These are phyloP conservation scores for Fusarium paranaense DNA, from an alignment of 2,329 filamentous ascomycete species.

Conservation along the genomic window DNA sequence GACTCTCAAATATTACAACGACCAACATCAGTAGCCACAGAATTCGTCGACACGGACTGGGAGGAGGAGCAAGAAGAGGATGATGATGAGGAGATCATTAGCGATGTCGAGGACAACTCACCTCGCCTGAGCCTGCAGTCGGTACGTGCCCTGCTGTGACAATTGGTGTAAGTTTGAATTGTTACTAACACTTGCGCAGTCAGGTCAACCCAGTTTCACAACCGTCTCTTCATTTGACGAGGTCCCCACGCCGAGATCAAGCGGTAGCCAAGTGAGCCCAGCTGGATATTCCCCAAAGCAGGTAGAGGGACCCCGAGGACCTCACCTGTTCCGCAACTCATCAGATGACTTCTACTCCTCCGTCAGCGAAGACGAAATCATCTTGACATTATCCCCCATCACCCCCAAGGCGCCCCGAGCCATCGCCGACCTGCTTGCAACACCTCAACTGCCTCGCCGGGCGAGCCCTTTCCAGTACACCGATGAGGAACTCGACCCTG, in stretches of 20 bases:
- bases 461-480: slow-evolving; percentile 69
- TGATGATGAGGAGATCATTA: slow-evolving; percentile 67
- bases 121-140: slow-evolving; percentile 77
- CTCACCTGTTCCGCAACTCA: slow-evolving; percentile 87
- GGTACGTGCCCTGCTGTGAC: slow-evolving; percentile 61
- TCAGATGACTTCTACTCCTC: slow-evolving; percentile 25
- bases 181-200: slow-evolving; percentile 57
- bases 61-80: slow-evolving; percentile 60
- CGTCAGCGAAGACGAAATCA: slow-evolving; percentile 58
- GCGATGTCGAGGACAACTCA: slow-evolving; percentile 73
- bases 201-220: slow-evolving; percentile 80
- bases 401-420: slow-evolving; percentile 70
- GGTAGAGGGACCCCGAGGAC: slow-evolving; percentile 84
- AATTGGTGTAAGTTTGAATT: not conserved
- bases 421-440: slow-evolving; percentile 43
- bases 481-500: slow-evolving; percentile 67
- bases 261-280: slow-evolving; percentile 69
- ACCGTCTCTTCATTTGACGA: slow-evolving; percentile 91
- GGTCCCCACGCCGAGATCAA: slow-evolving; percentile 79
- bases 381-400: slow-evolving; percentile 78
- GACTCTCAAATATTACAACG: slow-evolving; percentile 60
- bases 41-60: slow-evolving; percentile 82
- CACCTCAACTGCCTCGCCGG: slow-evolving; percentile 46
- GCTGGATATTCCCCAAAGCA: slow-evolving; percentile 72
- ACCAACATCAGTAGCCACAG: slow-evolving; percentile 78